Conservation (phyloP, 129 eudicot species). For the Glebionis coronaria region DNA sequence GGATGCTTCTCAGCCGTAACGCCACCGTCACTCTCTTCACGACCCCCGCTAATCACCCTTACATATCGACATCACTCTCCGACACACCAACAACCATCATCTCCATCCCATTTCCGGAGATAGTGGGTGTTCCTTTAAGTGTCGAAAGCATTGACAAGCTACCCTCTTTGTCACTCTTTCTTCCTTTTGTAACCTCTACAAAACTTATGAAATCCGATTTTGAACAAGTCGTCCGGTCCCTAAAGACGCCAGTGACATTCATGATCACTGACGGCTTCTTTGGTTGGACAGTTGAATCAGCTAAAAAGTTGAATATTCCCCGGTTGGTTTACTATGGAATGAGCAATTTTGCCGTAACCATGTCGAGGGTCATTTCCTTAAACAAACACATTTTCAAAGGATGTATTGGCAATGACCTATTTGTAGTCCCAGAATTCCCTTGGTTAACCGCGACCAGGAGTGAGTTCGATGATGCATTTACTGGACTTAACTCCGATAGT, state of each 20-base stretch:
- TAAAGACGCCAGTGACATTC: constrained; percentile 26
- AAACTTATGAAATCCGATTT: constrained; percentile 43
- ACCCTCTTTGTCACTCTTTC: constrained; percentile 21
- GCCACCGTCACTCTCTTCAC: constrained; percentile 57
- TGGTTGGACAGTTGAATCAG: constrained; percentile 54
- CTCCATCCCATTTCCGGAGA: constrained; percentile 46
- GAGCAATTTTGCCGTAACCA: constrained; percentile 25
- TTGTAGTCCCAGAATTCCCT: constrained; percentile 34
- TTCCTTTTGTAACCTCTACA: constrained; percentile 9
- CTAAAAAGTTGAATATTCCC: constrained; percentile 35
- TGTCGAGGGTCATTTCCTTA: neutral
- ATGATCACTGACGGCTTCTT: constrained; percentile 56
- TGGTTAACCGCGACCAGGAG: constrained; percentile 35
- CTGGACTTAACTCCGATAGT: constrained; percentile 17
- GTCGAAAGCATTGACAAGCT: constrained; percentile 28
- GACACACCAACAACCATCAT: constrained; percentile 22
- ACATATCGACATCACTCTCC: constrained; percentile 41
- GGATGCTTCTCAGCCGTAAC: constrained; percentile 39
- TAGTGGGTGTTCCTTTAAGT: constrained; percentile 32
- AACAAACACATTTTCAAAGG: neutral
- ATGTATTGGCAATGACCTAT: constrained; percentile 25
- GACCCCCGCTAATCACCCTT: constrained; percentile 49
- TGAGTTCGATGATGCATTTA: constrained; percentile 24
- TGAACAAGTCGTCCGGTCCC: constrained; percentile 29
- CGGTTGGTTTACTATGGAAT: constrained; percentile 35